Percentiles rank a stretch among this genome's conserved stretches.
Conservation (phyloP, 2,329 filamentous ascomycete species). For the Blastomyces gilchristii region DNA sequence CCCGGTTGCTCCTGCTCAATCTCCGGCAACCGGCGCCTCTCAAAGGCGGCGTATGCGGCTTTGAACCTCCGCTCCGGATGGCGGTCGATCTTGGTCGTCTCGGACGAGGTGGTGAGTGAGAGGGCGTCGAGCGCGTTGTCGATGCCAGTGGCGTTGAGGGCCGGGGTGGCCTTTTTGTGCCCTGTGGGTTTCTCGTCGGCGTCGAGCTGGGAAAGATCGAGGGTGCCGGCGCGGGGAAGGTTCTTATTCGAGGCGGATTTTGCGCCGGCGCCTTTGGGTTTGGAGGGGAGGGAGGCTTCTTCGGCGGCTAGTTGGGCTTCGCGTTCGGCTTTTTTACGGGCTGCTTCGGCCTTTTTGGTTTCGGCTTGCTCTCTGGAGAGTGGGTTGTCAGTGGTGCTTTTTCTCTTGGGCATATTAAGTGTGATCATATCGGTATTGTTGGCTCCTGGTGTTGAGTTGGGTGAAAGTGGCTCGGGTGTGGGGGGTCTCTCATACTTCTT, state of each 20-base stretch:
- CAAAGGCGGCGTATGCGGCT: conserved; percentile 72
- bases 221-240: conserved; percentile 41
- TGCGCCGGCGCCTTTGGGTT: conserved; percentile 47
- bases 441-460: not conserved
- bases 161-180: conserved; percentile 36
- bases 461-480: not conserved
- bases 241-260: conserved; percentile 42
- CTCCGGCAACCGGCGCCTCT: conserved; percentile 71
- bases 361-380: conserved; percentile 66
- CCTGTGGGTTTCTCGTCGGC: conserved; percentile 37
- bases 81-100: conserved; percentile 63
- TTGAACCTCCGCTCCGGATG: conserved; percentile 83
- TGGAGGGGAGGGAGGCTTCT: conserved; percentile 55
- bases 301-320: conserved; percentile 76
- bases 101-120: conserved; percentile 50
- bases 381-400: not conserved
- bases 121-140: conserved; percentile 89
- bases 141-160: conserved; percentile 76
- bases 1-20: conserved; percentile 77
- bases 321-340: conserved; percentile 84
- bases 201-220: conserved; percentile 69
- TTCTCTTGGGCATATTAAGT: not conserved
- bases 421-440: not conserved
- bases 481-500: conserved; percentile 61
- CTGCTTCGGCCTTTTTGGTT: conserved; percentile 69